Evolutionary conservation across 352 stramenopile species (phyloP).

Genomic region (Phytophthora cactorum): DNA sequence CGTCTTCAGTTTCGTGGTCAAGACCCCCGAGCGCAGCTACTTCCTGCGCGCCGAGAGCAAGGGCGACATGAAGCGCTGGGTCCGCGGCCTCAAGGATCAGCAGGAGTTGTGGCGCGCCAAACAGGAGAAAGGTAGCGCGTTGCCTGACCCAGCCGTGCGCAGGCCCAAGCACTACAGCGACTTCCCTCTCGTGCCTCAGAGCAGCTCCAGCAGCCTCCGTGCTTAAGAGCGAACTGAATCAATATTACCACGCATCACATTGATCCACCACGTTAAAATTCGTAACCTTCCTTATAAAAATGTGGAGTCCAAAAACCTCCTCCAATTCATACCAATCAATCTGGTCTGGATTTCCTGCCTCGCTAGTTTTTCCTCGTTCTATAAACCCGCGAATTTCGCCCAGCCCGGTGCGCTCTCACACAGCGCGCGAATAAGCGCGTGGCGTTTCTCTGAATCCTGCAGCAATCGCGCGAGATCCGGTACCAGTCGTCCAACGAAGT

Average conservation of each 20-base stretch:
- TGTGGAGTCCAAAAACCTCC: slow-evolving; percentile 16
- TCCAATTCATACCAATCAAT: slow-evolving; percentile 22
- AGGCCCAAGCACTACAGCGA: slow-evolving; percentile 83
- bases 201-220: slow-evolving; percentile 45
- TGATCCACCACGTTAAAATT: slow-evolving; percentile 22
- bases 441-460: slow-evolving; percentile 85
- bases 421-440: slow-evolving; percentile 81
- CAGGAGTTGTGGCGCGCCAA: slow-evolving; percentile 84
- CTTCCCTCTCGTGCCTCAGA: slow-evolving; percentile 53
- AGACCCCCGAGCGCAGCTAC: slow-evolving; percentile 77
- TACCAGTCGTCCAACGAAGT: slow-evolving; percentile 87
- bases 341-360: background rate
- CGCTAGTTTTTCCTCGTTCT: slow-evolving; percentile 20
- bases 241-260: slow-evolving; percentile 11
- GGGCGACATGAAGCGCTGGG: slow-evolving; percentile 90
- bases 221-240: slow-evolving; percentile 26
- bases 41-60: slow-evolving; percentile 84
- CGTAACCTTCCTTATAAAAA: slow-evolving; percentile 35
- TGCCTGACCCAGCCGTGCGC: slow-evolving; percentile 42
- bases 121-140: slow-evolving; percentile 33
- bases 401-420: slow-evolving; percentile 86
- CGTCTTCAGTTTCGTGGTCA: slow-evolving; percentile 82
- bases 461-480: slow-evolving; percentile 84
- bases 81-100: slow-evolving; percentile 80
- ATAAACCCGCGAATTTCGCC: slow-evolving; percentile 84